Evolutionary conservation across 2,329 filamentous ascomycete genomes (phyloP).

Genomic region (Pyricularia pennisetigena): DNA sequence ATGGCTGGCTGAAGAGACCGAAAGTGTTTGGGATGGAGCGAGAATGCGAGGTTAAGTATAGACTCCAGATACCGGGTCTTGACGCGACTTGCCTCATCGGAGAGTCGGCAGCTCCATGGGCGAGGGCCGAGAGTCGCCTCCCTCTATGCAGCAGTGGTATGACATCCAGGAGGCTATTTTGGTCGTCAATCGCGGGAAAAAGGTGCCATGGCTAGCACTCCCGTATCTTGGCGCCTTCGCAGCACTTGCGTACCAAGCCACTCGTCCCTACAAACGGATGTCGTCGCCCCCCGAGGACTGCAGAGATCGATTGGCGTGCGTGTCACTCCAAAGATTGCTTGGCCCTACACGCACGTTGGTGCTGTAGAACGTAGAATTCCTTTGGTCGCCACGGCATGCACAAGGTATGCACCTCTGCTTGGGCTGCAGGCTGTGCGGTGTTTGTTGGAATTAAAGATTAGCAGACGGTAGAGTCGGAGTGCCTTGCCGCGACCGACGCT

Average conservation of each 20-base stretch:
- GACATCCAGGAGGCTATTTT: not conserved
- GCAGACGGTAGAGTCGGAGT: not conserved
- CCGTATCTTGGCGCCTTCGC: not conserved
- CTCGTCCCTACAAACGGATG: not conserved
- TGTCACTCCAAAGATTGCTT: not conserved
- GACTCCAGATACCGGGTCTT: not conserved
- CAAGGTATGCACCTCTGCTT: not conserved
- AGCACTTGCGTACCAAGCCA: not conserved
- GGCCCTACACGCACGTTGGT: not conserved
- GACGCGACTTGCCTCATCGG: not conserved
- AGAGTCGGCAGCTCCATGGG: not conserved
- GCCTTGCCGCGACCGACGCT: not conserved
- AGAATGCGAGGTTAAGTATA: not conserved
- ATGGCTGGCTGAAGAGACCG: not conserved
- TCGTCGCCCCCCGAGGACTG: not conserved
- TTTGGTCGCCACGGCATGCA: not conserved
- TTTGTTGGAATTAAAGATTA: not conserved
- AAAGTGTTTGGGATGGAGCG: not conserved
- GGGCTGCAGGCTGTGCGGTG: not conserved
- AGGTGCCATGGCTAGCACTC: not conserved
- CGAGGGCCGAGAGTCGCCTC: not conserved
- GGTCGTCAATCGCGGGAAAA: not conserved
- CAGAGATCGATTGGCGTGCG: not conserved
- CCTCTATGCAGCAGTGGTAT: not conserved
- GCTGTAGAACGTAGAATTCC: not conserved